These are phyloP conservation scores for Cordyceps cicadae DNA, from an alignment of 2,329 filamentous ascomycete species.

Conservation along the genomic window DNA sequence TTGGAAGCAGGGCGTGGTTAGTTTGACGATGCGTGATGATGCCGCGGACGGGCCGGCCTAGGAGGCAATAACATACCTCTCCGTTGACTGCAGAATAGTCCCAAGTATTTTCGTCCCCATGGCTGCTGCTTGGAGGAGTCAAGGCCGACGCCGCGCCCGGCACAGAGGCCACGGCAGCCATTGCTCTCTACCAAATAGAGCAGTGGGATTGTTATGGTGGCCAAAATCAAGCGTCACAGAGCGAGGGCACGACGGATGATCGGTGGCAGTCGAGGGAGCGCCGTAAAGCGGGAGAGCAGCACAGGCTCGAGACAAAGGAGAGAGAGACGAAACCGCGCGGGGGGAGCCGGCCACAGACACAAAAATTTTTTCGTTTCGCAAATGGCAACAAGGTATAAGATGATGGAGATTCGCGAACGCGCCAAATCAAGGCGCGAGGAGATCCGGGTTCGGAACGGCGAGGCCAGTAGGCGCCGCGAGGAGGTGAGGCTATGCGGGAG, in stretches of 20 bases:
- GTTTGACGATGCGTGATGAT: neutral
- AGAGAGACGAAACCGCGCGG: neutral
- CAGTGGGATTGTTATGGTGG: neutral
- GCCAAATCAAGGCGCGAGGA: neutral
- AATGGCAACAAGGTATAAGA: neutral
- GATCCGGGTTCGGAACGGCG: neutral
- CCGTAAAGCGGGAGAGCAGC: neutral
- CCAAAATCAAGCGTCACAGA: neutral
- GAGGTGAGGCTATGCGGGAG: neutral
- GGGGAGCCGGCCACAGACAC: neutral
- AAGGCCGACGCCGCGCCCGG: constrained; percentile 39
- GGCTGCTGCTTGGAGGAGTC: constrained; percentile 40
- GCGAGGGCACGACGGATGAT: neutral
- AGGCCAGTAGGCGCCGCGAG: neutral
- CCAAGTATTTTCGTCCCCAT: constrained; percentile 41
- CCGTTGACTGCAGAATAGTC: constrained; percentile 25
- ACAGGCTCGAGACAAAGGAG: neutral
- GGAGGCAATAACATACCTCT: constrained; percentile 29
- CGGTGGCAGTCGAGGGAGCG: neutral
- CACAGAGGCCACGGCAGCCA: constrained; percentile 46
- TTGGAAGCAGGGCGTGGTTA: neutral
- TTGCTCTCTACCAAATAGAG: constrained; percentile 20
- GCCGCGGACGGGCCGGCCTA: neutral
- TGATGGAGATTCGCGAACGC: neutral
- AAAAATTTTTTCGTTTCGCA: neutral